phyloP scores from a whole-genome alignment of 495 filamentous ascomycete species.

The Podospora pseudopauciseta region DNA sequence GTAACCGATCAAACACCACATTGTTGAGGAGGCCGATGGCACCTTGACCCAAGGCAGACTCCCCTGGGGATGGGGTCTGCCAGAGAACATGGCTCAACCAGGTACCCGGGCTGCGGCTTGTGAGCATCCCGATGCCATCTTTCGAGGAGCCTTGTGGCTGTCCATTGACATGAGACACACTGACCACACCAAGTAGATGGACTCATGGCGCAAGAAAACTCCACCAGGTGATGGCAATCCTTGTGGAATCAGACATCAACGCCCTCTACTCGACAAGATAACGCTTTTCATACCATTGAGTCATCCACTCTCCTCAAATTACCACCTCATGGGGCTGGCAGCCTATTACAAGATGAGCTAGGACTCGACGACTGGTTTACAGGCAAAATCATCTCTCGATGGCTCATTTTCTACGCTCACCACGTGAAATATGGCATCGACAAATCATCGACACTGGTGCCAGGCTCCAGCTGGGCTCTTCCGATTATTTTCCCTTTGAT shows the following conservation, averaged over 20 bases:
- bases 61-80: too few relatives aligned
- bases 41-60: not conserved
- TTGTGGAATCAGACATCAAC: not conserved
- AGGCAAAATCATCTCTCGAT: not conserved
- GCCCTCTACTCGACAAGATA: too few relatives aligned
- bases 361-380: not conserved
- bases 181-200: not conserved
- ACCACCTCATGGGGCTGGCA: not conserved
- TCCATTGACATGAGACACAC: not conserved
- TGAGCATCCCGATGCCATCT: not conserved
- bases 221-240: not conserved
- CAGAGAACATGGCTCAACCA: not conserved
- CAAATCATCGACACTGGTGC: constrained; percentile 14
- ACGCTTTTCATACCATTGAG: too few relatives aligned
- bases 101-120: not conserved
- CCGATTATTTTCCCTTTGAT: constrained; percentile 3
- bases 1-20: not conserved
- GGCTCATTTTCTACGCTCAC: constrained; percentile 6
- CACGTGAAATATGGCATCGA: constrained; percentile 12
- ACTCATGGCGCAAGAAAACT: not conserved
- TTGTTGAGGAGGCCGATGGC: not conserved
- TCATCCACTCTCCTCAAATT: not conserved
- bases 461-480: not conserved
- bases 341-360: not conserved
- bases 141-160: not conserved